These are phyloP conservation scores for Penicillium brasilianum DNA, from an alignment of 2,329 filamentous ascomycete species.

Conservation along the genomic window DNA sequence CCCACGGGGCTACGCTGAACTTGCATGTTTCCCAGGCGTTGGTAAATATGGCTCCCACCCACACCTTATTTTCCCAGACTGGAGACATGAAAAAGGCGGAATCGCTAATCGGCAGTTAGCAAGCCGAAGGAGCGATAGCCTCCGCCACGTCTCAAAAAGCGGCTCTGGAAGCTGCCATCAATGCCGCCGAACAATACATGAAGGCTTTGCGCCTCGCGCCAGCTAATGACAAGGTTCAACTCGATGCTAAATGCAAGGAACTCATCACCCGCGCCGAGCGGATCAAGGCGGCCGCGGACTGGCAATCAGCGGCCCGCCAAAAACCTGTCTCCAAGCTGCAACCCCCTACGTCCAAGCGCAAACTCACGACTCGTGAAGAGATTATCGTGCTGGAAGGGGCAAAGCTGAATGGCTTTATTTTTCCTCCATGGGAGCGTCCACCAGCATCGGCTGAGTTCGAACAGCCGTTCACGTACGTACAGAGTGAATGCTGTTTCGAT, in stretches of 20 bases:
- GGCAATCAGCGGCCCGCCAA: conserved; percentile 34
- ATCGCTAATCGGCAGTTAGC: conserved; percentile 48
- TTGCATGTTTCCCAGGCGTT: conserved; percentile 38
- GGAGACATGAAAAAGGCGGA: background rate
- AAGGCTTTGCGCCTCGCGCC: conserved; percentile 68
- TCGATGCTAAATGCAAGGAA: conserved; percentile 71
- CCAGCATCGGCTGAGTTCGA: conserved; percentile 68
- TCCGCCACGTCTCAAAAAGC: conserved; percentile 60
- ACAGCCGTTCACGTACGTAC: conserved; percentile 67
- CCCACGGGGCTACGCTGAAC: conserved; percentile 33
- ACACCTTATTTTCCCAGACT: background rate
- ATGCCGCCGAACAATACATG: conserved; percentile 81
- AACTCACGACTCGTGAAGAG: conserved; percentile 71
- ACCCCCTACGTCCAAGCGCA: conserved; percentile 61
- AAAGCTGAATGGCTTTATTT: conserved; percentile 79
- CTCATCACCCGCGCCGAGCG: conserved; percentile 74
- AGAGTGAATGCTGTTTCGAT: conserved; percentile 1
- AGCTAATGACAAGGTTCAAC: conserved; percentile 66
- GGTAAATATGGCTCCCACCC: conserved; percentile 27
- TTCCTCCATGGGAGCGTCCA: conserved; percentile 79
- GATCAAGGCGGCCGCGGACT: conserved; percentile 64
- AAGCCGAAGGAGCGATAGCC: conserved; percentile 59
- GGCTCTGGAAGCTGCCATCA: conserved; percentile 76
- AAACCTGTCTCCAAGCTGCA: conserved; percentile 42
- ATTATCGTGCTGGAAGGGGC: conserved; percentile 78